phyloP scores from a whole-genome alignment of 768 basidiomycete species.

The Tephrocybe sp. region DNA sequence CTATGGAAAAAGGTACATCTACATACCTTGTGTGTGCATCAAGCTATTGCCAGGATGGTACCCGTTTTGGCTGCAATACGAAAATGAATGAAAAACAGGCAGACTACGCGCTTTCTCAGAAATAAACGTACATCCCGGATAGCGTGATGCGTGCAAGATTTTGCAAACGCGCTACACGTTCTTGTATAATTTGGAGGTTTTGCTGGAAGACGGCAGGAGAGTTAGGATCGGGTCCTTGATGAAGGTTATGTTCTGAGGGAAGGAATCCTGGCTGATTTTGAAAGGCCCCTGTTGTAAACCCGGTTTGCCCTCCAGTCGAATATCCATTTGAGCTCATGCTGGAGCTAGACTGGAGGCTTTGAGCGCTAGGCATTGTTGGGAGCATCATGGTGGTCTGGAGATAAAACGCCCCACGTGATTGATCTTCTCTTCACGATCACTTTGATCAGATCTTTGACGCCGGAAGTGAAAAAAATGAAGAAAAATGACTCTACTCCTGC shows the following conservation, averaged over 20 bases:
- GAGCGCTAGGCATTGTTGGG: constrained; percentile 1
- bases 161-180: constrained; percentile 48
- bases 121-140: constrained; percentile 47
- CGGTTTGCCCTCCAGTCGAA: constrained; percentile 1
- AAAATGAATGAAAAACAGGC: neutral
- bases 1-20: neutral
- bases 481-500: no score
- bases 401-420: neutral
- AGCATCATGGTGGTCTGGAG: neutral
- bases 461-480: no score
- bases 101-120: neutral
- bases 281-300: constrained; percentile 8
- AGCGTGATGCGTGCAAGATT: constrained; percentile 45
- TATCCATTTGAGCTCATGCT: constrained; percentile 1
- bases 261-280: constrained; percentile 12
- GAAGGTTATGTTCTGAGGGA: constrained; percentile 19
- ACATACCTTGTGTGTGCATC: constrained; percentile 50
- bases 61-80: constrained; percentile 48
- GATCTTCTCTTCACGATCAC: no score
- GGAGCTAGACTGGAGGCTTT: constrained; percentile 6
- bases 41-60: constrained; percentile 56
- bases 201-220: constrained; percentile 63
- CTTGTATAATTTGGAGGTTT: constrained; percentile 45
- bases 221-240: constrained; percentile 47
- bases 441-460: no score